phyloP scores from a whole-genome alignment of 768 basidiomycete species.

The Chalciporus piperatus region DNA sequence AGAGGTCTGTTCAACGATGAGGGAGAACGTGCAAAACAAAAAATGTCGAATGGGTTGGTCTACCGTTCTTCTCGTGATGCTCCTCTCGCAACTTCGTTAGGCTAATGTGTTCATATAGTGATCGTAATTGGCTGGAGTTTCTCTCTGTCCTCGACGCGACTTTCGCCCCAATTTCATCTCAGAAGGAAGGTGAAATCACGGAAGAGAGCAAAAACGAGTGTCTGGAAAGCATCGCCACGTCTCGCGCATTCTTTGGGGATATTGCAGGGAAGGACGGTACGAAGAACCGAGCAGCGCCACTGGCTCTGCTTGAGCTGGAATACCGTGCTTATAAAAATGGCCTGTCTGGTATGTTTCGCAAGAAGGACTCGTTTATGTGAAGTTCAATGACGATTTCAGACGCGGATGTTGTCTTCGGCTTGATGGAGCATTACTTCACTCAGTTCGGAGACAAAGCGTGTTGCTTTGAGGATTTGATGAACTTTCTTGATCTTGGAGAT shows the following conservation, averaged over 20 bases:
- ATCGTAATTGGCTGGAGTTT: conserved; percentile 88
- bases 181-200: conserved; percentile 22
- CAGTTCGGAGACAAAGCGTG: conserved; percentile 77
- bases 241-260: conserved; percentile 50
- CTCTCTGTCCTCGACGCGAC: conserved; percentile 68
- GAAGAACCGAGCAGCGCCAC: conserved; percentile 68
- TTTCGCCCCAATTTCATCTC: conserved; percentile 41
- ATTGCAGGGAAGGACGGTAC: conserved; percentile 64
- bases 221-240: conserved; percentile 38
- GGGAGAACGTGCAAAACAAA: conserved; percentile 54
- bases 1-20: conserved; percentile 61
- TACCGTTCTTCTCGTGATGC: conserved; percentile 4
- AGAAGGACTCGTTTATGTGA: neutral
- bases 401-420: conserved; percentile 35
- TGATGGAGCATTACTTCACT: conserved; percentile 68
- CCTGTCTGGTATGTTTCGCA: conserved; percentile 36
- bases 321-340: conserved; percentile 49
- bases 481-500: conserved; percentile 54
- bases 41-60: conserved; percentile 59
- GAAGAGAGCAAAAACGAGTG: conserved; percentile 39
- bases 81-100: neutral
- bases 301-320: conserved; percentile 78
- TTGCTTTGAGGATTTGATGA: conserved; percentile 82
- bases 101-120: conserved; percentile 41
- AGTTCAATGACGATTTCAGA: neutral